Evolutionary conservation across 371 early-diverging fungal genomes (phyloP).

Genomic region (Blakeslea trispora): DNA sequence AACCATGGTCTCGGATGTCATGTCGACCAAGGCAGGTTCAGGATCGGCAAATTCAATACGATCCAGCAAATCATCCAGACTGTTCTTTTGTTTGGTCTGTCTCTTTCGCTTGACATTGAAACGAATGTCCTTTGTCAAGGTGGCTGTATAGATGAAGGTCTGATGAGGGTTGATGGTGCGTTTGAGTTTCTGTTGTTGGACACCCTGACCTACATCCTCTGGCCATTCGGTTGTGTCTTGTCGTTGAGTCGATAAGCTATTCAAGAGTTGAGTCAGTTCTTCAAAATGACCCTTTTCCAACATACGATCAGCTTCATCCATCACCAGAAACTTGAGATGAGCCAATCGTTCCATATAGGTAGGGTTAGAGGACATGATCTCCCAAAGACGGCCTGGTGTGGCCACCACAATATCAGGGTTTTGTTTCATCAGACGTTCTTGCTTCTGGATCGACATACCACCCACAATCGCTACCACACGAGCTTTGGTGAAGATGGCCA

Average conservation of each 20-base stretch:
- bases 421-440: conserved; percentile 71
- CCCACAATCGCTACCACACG: conserved; percentile 82
- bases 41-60: conserved; percentile 75
- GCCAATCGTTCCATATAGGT: conserved; percentile 54
- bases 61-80: conserved; percentile 65
- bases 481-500: conserved; percentile 57
- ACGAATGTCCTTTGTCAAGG: conserved; percentile 74
- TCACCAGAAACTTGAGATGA: conserved; percentile 69
- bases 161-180: conserved; percentile 77
- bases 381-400: conserved; percentile 98
- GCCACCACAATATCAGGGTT: conserved; percentile 91
- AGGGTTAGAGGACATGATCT: conserved; percentile 77
- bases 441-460: conserved; percentile 93
- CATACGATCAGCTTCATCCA: conserved; percentile 99
- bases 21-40: conserved; percentile 71
- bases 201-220: conserved; percentile 29
- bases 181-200: conserved; percentile 16
- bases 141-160: conserved; percentile 97
- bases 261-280: conserved; percentile 70
- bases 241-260: conserved; percentile 53
- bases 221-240: conserved; percentile 51
- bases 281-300: conserved; percentile 90
- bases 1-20: conserved; percentile 64
- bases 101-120: conserved; percentile 58
- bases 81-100: conserved; percentile 51